These are phyloP conservation scores for Alliaria petiolata DNA, from an alignment of 345 rosid genomes.

Conservation along the genomic window DNA sequence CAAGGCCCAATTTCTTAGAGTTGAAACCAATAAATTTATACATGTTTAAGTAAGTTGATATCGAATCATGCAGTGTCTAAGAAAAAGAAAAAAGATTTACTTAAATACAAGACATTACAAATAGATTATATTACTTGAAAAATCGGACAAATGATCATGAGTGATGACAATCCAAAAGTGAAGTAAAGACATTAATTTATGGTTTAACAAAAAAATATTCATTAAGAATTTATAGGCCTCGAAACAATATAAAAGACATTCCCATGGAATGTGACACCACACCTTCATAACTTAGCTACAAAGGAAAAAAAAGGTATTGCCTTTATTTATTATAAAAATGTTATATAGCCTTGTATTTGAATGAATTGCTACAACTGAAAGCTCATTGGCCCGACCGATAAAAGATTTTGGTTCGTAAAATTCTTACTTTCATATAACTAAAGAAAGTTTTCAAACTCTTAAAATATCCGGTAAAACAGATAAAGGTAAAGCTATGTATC, in stretches of 20 bases:
- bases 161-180: slow-evolving; percentile 17
- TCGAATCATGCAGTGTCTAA: slow-evolving; percentile 2
- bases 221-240: background rate
- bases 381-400: background rate
- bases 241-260: slow-evolving; percentile 24
- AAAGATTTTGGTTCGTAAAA: background rate
- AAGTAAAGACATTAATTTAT: slow-evolving; percentile 1
- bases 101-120: background rate
- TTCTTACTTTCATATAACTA: background rate
- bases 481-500: background rate
- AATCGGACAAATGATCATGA: slow-evolving; percentile 17
- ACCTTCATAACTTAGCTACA: slow-evolving; percentile 31
- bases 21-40: background rate
- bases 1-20: too few relatives aligned
- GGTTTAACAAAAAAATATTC: background rate
- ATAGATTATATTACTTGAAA: background rate
- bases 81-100: background rate
- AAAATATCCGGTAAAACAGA: background rate
- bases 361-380: background rate
- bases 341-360: background rate
- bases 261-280: too few relatives aligned
- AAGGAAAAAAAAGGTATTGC: slow-evolving; percentile 26
- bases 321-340: background rate
- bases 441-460: background rate
- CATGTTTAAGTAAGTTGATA: slow-evolving; percentile 5